These are phyloP conservation scores for Karstenula rhodostoma DNA, from an alignment of 2,329 filamentous ascomycete species.

Conservation along the genomic window DNA sequence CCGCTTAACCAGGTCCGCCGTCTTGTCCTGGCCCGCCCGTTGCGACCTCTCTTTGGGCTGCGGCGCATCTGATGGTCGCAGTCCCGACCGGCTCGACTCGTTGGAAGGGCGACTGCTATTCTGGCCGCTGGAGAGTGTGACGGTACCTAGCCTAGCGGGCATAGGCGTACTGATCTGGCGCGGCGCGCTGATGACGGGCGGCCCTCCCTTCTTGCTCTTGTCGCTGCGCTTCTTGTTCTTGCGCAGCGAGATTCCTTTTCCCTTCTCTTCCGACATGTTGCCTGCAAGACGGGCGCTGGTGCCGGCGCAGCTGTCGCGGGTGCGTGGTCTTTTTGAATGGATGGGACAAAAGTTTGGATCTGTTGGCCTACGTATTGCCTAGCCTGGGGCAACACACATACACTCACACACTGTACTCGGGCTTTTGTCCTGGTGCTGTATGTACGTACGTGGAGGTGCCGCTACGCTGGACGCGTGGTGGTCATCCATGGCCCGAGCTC, in stretches of 20 bases:
- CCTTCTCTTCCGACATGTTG: constrained; percentile 58
- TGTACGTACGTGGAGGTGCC: not conserved
- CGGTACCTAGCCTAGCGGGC: constrained; percentile 39
- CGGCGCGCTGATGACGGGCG: constrained; percentile 58
- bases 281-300: constrained; percentile 19
- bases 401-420: no score
- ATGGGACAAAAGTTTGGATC: no score
- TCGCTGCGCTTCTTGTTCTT: constrained; percentile 70
- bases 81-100: constrained; percentile 47
- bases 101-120: constrained; percentile 42
- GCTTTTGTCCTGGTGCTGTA: no score
- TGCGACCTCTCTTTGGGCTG: constrained; percentile 54
- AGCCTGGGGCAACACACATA: no score
- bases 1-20: constrained; percentile 87
- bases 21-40: constrained; percentile 56
- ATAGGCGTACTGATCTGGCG: constrained; percentile 61
- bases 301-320: not conserved
- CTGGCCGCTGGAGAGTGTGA: constrained; percentile 43
- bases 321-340: constrained; percentile 2
- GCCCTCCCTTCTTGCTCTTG: constrained; percentile 62
- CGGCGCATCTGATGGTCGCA: constrained; percentile 36
- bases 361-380: no score
- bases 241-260: constrained; percentile 67
- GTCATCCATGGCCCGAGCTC: constrained; percentile 32
- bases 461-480: not conserved